A percentile compares a stretch with the other conserved stretches of the same genome.
Conservation (phyloP, 2,329 filamentous ascomycete species). For the Fusarium sp. region DNA sequence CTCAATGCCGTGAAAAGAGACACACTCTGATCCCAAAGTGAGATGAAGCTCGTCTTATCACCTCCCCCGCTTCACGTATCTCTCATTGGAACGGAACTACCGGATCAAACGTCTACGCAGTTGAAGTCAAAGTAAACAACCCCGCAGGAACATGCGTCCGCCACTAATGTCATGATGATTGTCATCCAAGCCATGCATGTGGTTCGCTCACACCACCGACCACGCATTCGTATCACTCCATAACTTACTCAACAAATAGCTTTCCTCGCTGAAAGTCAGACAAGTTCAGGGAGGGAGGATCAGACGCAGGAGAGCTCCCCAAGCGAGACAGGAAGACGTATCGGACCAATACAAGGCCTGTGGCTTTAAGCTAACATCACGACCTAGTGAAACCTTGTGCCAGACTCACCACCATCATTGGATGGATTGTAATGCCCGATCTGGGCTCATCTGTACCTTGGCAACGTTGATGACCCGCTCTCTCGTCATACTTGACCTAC, state of each 20-base stretch:
- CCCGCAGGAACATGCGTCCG: slow-evolving; percentile 8
- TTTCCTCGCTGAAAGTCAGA: not conserved
- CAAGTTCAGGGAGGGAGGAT: not conserved
- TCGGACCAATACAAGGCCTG: not conserved
- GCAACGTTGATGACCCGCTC: not conserved
- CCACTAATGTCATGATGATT: slow-evolving; percentile 24
- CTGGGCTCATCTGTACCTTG: not conserved
- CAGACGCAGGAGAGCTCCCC: not conserved
- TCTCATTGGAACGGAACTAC: not conserved
- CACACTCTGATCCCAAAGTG: not conserved
- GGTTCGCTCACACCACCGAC: not conserved
- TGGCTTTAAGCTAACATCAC: not conserved
- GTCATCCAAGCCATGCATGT: not conserved
- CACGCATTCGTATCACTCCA: not conserved
- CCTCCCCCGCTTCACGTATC: not conserved
- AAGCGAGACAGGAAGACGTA: not conserved
- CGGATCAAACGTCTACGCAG: not conserved
- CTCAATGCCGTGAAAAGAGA: not conserved
- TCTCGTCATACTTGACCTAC: not conserved
- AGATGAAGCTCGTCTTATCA: not conserved
- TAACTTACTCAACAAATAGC: not conserved
- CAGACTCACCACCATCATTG: not conserved
- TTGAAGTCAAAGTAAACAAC: slow-evolving; percentile 3
- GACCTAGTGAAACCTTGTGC: not conserved
- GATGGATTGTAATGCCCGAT: not conserved